A percentile compares a stretch with the other conserved stretches of the same genome.
phyloP scores from a whole-genome alignment of 2,329 filamentous ascomycete genomes.

The Sporothrix mexicana region DNA sequence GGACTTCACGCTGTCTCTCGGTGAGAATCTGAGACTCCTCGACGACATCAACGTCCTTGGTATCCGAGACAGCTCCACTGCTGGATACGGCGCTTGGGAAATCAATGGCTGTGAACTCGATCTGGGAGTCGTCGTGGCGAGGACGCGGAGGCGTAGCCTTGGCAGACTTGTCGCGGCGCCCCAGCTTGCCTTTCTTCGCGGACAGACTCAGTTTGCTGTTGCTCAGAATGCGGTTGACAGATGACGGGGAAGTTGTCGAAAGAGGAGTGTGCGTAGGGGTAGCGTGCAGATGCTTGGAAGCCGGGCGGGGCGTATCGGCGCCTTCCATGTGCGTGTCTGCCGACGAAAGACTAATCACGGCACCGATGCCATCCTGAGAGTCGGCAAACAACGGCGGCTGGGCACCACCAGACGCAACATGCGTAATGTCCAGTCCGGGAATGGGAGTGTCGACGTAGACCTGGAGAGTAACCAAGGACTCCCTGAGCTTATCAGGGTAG shows the following conservation, averaged over 20 bases:
- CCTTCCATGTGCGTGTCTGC: slow-evolving; percentile 39
- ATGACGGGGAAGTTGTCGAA: slow-evolving; percentile 28
- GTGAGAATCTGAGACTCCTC: slow-evolving; percentile 75
- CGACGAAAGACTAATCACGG: slow-evolving; percentile 41
- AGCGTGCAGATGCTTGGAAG: slow-evolving; percentile 39
- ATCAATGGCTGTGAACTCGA: slow-evolving; percentile 74
- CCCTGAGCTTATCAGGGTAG: slow-evolving; percentile 69
- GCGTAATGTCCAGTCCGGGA: slow-evolving; percentile 51
- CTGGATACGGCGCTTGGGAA: slow-evolving; percentile 53
- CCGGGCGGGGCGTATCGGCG: slow-evolving; percentile 39
- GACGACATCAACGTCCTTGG: not conserved
- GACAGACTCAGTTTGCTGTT: not conserved
- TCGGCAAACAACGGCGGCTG: slow-evolving; percentile 53
- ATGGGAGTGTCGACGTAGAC: slow-evolving; percentile 56
- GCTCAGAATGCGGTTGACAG: slow-evolving; percentile 23
- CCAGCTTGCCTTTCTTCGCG: slow-evolving; percentile 33
- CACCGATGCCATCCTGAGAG: slow-evolving; percentile 54
- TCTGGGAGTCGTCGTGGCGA: slow-evolving; percentile 81
- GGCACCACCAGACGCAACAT: slow-evolving; percentile 47
- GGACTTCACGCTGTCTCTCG: slow-evolving; percentile 78
- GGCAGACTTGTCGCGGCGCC: slow-evolving; percentile 39
- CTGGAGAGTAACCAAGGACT: slow-evolving; percentile 66
- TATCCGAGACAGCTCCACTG: slow-evolving; percentile 44
- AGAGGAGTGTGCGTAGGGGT: slow-evolving; percentile 26
- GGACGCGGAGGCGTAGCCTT: slow-evolving; percentile 53